These are phyloP conservation scores for Antitrichia curtipendula DNA, from an alignment of 225 moss, liverwort and hornwort genomes.

Conservation along the genomic window DNA sequence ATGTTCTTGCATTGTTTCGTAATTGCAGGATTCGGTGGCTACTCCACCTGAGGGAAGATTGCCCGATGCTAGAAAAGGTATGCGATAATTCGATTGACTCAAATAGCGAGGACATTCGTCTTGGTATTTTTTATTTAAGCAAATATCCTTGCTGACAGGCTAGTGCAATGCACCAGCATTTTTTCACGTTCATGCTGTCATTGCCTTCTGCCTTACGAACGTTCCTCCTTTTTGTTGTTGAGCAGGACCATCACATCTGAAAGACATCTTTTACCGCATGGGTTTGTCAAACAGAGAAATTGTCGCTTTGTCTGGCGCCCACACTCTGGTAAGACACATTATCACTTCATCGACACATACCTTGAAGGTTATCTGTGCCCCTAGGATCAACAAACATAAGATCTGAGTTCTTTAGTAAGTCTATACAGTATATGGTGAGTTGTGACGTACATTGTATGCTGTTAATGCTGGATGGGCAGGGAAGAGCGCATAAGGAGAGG, in stretches of 20 bases:
- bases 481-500: slow-evolving; percentile 73
- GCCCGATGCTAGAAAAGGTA: slow-evolving; percentile 61
- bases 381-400: background rate
- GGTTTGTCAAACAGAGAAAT: slow-evolving; percentile 82
- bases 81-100: background rate
- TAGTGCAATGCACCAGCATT: background rate
- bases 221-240: background rate
- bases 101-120: background rate
- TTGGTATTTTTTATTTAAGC: background rate
- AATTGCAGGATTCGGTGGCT: slow-evolving; percentile 62
- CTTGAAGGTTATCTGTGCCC: background rate
- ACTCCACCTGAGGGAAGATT: slow-evolving; percentile 78
- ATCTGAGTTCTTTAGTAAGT: background rate
- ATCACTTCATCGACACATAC: background rate
- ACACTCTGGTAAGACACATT: slow-evolving; percentile 53
- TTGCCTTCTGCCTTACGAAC: background rate
- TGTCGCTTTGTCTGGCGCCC: slow-evolving; percentile 85
- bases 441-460: too few relatives aligned
- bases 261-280: slow-evolving; percentile 87
- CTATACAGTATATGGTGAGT: background rate
- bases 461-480: slow-evolving; percentile 18
- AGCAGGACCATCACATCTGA: slow-evolving; percentile 73
- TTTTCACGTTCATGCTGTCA: background rate
- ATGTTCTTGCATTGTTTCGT: background rate
- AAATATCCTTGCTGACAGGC: background rate